These are phyloP conservation scores for Fraxinus sp. DNA, from an alignment of 305 asterid species.

Conservation along the genomic window DNA sequence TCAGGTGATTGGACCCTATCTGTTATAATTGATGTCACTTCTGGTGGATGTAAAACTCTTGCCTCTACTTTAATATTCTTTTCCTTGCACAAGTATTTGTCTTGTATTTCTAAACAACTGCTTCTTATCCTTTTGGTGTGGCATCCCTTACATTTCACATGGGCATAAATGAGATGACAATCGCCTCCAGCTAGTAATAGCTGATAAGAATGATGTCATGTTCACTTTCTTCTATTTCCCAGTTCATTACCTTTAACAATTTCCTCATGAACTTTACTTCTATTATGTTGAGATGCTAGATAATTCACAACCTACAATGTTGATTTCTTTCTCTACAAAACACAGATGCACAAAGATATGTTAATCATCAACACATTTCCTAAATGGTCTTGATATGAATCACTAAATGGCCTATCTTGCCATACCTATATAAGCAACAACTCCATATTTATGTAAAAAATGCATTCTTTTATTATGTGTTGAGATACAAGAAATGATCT, in stretches of 20 bases:
- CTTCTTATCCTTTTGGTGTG: neutral
- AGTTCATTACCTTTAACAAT: neutral
- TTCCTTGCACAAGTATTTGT: neutral
- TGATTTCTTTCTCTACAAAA: neutral
- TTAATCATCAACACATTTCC: neutral
- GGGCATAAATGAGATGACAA: neutral
- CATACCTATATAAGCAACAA: neutral
- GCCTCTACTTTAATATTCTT: neutral
- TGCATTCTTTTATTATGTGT: neutral
- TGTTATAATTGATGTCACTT: neutral
- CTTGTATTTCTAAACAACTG: neutral
- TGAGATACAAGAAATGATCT: neutral
- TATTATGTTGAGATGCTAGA: neutral
- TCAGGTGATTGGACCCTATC: slow-evolving; percentile 59
- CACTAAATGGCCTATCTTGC: neutral
- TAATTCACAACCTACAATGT: neutral
- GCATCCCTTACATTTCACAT: neutral
- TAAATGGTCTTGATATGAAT: neutral
- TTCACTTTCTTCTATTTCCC: neutral
- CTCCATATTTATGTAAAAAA: neutral
- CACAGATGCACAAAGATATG: neutral
- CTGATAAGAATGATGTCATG: neutral
- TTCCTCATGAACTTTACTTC: neutral
- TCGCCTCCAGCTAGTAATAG: neutral
- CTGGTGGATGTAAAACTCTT: slow-evolving; percentile 6